A percentile compares a stretch with the other conserved stretches of the same genome.
phyloP scores from a whole-genome alignment of 805 yeast genomes.

The Danielia oregonensis region DNA sequence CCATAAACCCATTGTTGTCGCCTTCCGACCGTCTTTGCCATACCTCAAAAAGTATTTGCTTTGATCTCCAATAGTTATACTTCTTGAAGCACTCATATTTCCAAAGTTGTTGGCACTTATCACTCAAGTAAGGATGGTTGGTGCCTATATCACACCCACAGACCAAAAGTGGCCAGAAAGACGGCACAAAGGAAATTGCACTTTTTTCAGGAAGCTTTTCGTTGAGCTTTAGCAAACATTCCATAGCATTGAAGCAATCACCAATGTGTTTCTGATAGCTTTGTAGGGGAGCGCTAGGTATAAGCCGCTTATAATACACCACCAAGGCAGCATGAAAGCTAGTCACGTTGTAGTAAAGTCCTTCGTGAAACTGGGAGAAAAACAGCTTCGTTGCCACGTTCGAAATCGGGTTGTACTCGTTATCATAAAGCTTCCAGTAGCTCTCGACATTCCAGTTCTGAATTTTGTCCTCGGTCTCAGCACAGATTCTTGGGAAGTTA shows the following conservation, averaged over 20 bases:
- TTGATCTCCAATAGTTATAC: constrained; percentile 50
- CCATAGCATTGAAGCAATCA: constrained; percentile 33
- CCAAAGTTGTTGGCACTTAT: constrained; percentile 31
- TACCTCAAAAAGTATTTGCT: constrained; percentile 50
- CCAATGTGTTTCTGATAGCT: constrained; percentile 33
- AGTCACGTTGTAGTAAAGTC: constrained; percentile 32
- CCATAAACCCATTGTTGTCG: constrained; percentile 46
- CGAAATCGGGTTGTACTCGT: constrained; percentile 15
- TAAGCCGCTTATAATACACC: constrained; percentile 43
- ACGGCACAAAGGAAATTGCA: constrained; percentile 29
- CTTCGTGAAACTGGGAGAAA: constrained; percentile 37
- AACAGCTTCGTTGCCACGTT: constrained; percentile 18
- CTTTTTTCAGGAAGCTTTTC: constrained; percentile 6
- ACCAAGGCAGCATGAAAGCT: constrained; percentile 42
- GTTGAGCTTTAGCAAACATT: constrained; percentile 18
- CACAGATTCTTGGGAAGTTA: constrained; percentile 53
- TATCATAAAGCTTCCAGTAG: constrained; percentile 37
- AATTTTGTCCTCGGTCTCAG: constrained; percentile 50
- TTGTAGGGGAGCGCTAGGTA: constrained; percentile 38
- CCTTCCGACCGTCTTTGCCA: constrained; percentile 43
- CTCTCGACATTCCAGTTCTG: constrained; percentile 41
- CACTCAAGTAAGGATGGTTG: constrained; percentile 24
- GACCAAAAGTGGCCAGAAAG: constrained; percentile 48
- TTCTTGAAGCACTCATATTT: constrained; percentile 21
- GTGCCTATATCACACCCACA: constrained; percentile 26